Evolutionary conservation across 345 rosid species (phyloP).

Genomic region (Arabidopsis suecica): DNA sequence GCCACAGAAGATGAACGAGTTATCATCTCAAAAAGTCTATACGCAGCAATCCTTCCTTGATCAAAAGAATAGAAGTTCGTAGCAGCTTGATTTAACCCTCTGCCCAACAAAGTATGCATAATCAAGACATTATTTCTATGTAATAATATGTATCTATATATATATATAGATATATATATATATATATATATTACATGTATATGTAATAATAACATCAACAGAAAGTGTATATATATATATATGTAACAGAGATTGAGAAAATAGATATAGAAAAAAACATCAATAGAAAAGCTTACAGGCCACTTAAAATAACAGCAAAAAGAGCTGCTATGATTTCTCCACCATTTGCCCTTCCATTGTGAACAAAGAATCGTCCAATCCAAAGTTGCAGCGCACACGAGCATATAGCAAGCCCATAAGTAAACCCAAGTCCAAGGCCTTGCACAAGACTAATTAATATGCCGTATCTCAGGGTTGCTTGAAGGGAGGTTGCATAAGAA

Average conservation of each 20-base stretch:
- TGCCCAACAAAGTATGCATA: conserved; percentile 41
- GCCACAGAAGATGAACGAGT: conserved; percentile 81
- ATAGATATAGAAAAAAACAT: conserved; percentile 23
- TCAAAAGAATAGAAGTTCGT: conserved; percentile 98
- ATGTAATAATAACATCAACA: background rate
- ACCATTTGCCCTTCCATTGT: conserved; percentile 65
- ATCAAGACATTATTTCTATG: conserved; percentile 14
- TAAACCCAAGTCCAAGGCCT: conserved; percentile 99
- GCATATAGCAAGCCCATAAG: conserved; percentile 98
- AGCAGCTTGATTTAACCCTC: conserved; percentile 99
- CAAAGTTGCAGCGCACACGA: conserved; percentile 97
- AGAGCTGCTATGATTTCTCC: conserved; percentile 92
- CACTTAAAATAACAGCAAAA: conserved; percentile 93
- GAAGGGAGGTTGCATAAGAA: conserved; percentile 94
- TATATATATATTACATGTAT: conserved; percentile 47
- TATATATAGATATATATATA: too few relatives aligned
- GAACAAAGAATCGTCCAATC: conserved; percentile 89
- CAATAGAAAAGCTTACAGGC: conserved; percentile 75
- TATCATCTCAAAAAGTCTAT: conserved; percentile 98
- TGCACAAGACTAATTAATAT: conserved; percentile 94
- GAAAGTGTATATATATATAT: conserved; percentile 30
- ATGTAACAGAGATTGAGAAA: conserved; percentile 17
- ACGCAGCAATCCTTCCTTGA: conserved; percentile 98
- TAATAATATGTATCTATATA: background rate
- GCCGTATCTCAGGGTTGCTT: conserved; percentile 96